A percentile compares a stretch with the other conserved stretches of the same genome.
phyloP scores from a whole-genome alignment of 805 yeast genomes.

The Brettanomyces naardenensis region DNA sequence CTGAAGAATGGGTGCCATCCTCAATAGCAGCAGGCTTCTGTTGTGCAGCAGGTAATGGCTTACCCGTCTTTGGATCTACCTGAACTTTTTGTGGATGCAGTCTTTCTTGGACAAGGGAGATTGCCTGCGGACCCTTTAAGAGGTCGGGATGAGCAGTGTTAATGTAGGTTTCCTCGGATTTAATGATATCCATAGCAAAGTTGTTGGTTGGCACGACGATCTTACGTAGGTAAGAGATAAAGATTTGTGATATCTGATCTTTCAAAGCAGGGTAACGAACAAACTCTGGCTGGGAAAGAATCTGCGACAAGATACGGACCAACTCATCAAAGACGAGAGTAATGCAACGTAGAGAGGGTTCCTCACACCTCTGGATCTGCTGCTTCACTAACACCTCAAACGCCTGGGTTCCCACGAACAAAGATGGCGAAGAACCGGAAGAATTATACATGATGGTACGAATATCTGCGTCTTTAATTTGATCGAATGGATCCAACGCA shows the following conservation, averaged over 20 bases:
- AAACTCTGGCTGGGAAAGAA: conserved; percentile 72
- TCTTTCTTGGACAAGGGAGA: conserved; percentile 86
- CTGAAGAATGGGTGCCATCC: conserved; percentile 42
- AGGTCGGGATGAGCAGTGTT: conserved; percentile 98
- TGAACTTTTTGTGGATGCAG: conserved; percentile 63
- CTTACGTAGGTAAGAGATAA: conserved; percentile 72
- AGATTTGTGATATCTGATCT: conserved; percentile 74
- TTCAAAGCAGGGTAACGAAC: conserved; percentile 86
- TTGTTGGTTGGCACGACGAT: conserved; percentile 78
- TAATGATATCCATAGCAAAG: conserved; percentile 77
- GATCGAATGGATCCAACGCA: conserved; percentile 93
- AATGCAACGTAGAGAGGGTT: conserved; percentile 84
- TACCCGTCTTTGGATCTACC: conserved; percentile 86
- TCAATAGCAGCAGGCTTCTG: conserved; percentile 15
- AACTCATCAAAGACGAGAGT: conserved; percentile 89
- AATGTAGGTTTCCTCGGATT: conserved; percentile 85
- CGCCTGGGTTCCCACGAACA: conserved; percentile 95
- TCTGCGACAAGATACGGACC: conserved; percentile 81
- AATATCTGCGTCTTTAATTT: conserved; percentile 90
- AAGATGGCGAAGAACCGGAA: conserved; percentile 91
- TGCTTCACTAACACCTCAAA: conserved; percentile 93
- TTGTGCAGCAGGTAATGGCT: conserved; percentile 47
- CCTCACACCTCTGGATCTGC: conserved; percentile 90
- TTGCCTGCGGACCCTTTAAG: conserved; percentile 89
- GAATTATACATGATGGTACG: conserved; percentile 96